Conservation (phyloP, 2,329 filamentous ascomycete genomes). For the Aspergillus quadricinctus region DNA sequence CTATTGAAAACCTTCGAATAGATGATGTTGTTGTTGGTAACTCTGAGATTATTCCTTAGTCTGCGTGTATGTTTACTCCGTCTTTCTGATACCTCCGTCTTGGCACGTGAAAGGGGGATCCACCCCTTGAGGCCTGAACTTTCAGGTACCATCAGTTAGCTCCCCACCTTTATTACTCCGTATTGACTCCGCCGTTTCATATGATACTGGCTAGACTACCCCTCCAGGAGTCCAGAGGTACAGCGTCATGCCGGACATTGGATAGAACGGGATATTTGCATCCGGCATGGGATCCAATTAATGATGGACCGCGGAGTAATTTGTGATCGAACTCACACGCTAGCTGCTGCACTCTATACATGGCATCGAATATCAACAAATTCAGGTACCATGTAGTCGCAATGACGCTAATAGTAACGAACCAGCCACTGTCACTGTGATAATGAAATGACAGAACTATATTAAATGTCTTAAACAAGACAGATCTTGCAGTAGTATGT, state of each 20-base stretch:
- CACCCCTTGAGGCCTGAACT: neutral
- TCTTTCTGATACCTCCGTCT: neutral
- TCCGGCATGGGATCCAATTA: neutral
- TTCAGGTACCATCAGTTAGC: neutral
- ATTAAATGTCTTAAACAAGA: neutral
- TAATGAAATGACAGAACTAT: neutral
- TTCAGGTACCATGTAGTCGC: too few relatives aligned
- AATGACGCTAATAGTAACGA: neutral
- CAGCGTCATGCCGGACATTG: neutral
- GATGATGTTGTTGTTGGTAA: neutral
- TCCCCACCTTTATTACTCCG: neutral
- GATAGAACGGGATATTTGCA: neutral
- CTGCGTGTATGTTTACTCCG: neutral
- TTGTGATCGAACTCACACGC: too few relatives aligned
- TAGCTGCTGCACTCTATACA: too few relatives aligned
- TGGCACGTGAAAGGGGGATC: constrained; percentile 9
- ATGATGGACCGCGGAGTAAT: too few relatives aligned
- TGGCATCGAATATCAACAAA: too few relatives aligned
- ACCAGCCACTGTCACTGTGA: neutral
- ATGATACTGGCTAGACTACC: neutral
- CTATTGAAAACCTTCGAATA: neutral
- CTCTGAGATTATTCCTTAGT: neutral
- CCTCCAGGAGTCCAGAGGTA: too few relatives aligned
- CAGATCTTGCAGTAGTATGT: neutral
- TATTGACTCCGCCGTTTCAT: neutral